These are phyloP conservation scores for Phytophthora uliginosa DNA, from an alignment of 352 stramenopile species.

Conservation along the genomic window DNA sequence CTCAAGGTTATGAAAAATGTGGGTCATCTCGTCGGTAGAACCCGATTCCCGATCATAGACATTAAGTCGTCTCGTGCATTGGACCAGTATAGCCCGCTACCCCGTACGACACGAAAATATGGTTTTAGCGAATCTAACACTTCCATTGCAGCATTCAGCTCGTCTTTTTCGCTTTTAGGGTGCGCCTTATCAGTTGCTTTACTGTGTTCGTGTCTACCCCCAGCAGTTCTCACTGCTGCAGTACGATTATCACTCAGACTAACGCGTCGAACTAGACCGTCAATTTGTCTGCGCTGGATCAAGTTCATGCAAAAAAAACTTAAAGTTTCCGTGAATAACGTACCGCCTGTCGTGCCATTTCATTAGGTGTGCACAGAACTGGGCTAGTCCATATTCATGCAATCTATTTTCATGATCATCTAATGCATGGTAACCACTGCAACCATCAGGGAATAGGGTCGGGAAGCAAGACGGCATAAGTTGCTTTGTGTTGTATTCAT, in stretches of 20 bases:
- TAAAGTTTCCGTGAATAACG: conserved; percentile 29
- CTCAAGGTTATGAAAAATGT: conserved; percentile 34
- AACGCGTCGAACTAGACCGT: conserved; percentile 25
- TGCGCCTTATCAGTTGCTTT: neutral
- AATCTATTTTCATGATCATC: conserved; percentile 1
- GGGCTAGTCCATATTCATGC: conserved; percentile 20
- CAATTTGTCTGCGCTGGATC: conserved; percentile 33
- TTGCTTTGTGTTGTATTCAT: conserved; percentile 29
- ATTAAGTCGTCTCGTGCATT: conserved; percentile 3
- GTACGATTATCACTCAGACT: neutral
- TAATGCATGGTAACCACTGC: conserved; percentile 10
- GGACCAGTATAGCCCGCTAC: neutral
- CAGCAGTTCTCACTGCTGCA: neutral
- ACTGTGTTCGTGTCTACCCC: neutral
- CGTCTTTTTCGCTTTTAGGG: neutral
- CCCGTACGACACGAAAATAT: conserved; percentile 3
- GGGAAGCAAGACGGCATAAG: conserved; percentile 35
- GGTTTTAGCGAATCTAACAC: neutral
- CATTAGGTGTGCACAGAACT: conserved; percentile 31
- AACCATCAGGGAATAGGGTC: conserved; percentile 28
- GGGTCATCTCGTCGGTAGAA: neutral
- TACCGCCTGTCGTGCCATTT: conserved; percentile 11
- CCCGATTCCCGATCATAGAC: conserved; percentile 1
- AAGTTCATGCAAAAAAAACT: conserved; percentile 29
- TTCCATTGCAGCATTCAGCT: neutral